A percentile compares a stretch with the other conserved stretches of the same genome.
phyloP scores from a whole-genome alignment of 306 rosid genomes.

The Medicago lupulina region DNA sequence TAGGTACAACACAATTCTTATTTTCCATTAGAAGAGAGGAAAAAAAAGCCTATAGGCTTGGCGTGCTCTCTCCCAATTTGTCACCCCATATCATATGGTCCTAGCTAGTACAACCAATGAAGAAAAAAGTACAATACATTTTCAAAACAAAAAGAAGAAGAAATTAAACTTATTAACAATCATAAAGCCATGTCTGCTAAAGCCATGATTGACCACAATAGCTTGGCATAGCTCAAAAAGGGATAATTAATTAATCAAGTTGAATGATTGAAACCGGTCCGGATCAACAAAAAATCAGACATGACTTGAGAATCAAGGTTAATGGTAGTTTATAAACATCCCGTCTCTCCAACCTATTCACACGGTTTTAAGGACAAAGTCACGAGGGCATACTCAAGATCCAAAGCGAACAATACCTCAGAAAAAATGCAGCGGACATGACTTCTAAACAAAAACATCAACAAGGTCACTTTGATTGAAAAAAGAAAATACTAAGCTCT shows the following conservation, averaged over 20 bases:
- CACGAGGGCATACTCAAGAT: background rate
- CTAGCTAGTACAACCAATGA: conserved; percentile 8
- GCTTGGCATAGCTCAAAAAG: conserved; percentile 39
- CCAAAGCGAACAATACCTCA: background rate
- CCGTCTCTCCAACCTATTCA: background rate
- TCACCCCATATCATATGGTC: conserved; percentile 3
- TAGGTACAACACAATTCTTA: conserved; percentile 4
- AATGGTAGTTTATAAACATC: background rate
- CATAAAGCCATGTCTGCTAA: conserved; percentile 39
- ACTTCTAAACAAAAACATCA: background rate
- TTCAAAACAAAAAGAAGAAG: background rate
- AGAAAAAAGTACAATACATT: background rate
- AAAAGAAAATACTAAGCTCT: conserved; percentile 87
- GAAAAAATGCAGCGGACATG: background rate
- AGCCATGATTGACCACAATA: background rate
- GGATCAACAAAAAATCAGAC: background rate
- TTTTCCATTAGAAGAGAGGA: conserved; percentile 2
- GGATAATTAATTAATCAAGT: background rate
- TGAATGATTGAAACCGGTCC: background rate
- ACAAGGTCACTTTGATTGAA: conserved; percentile 50
- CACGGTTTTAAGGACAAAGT: background rate
- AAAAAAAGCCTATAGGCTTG: conserved; percentile 37
- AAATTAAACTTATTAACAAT: background rate
- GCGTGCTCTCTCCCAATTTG: conserved; percentile 23
- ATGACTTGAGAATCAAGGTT: background rate